Evolutionary conservation across 192 early-diverging fungal genomes (phyloP), one percentile per base, ranked within the genome.

Genomic region (Pilaira anomala): DNA sequence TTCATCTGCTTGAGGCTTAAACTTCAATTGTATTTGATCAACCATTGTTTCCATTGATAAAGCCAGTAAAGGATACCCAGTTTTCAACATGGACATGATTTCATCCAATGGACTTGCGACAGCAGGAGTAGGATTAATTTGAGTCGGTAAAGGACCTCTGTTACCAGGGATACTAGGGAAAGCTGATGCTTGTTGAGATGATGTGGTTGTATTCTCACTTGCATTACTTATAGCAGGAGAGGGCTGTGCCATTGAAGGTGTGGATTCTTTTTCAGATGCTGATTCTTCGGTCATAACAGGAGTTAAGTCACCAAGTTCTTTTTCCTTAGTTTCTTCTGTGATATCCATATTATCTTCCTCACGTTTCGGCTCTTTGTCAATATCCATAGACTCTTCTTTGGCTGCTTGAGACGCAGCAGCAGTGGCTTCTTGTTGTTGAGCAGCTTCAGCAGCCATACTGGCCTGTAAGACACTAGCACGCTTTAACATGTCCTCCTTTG

Each of bases 1-100:
- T 67, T 99, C 96, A 69, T 98, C 95, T 1, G 93, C 86, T 7
- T 88, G 87, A 2, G 95, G 95, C 69, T 98, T 98, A 48, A 99
- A 76, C 5, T 91, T 82, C 63, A 90, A 85, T 41, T 92, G 86
- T 21, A 99, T 94, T 76, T 98, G 95, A 71, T 99, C 95, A 3
- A 95, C 89, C 93, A 99, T 98, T 1, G 91, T 94, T 78, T 99
- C 96, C 90, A 99, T 96, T 9, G 96, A 92, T 36, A 98, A 72
- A 1, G 93, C 89, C n/a, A 98, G 76, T 39, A 98, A 83, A 24
- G 98, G 95, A 69, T 89, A 96, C 0, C 92, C 89, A 7, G 96
- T 97, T 69, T 98, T 99, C 28, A 98, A 80, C 68, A 90, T 87
- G n/a, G 88, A 86, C 89, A 93, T 97, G 3, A 98, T 88, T 63